Conservation (phyloP, 805 yeast species). For the Sugiyamaella americana region DNA sequence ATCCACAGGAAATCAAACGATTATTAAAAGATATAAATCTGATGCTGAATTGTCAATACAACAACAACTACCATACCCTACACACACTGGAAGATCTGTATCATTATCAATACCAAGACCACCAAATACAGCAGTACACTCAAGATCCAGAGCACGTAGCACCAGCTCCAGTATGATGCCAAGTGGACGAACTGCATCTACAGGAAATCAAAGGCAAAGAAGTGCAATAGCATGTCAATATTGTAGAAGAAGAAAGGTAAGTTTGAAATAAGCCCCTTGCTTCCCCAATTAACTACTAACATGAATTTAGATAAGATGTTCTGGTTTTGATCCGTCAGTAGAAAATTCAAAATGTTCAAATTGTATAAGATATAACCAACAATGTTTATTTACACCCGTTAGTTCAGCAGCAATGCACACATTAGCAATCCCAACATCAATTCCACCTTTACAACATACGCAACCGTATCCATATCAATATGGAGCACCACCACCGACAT, state of each 20-base stretch:
- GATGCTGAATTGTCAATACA: not conserved
- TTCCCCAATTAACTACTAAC: not conserved
- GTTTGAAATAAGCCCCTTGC: conserved; percentile 1
- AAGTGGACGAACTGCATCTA: conserved; percentile 9
- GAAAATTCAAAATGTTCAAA: conserved; percentile 28
- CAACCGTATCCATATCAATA: not conserved
- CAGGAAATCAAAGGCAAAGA: conserved; percentile 21
- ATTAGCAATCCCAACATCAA: conserved; percentile 11
- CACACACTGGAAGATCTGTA: not conserved
- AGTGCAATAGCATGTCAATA: conserved; percentile 31
- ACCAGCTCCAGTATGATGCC: conserved; percentile 18
- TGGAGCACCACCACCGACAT: not conserved
- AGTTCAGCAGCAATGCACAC: conserved; percentile 21
- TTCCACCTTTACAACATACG: not conserved
- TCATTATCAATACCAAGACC: not conserved
- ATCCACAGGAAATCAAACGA: not conserved
- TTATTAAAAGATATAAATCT: not conserved
- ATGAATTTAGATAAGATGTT: conserved; percentile 25
- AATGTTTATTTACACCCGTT: conserved; percentile 31
- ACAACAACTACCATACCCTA: no score
- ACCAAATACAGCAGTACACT: no score
- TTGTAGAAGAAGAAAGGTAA: conserved; percentile 27
- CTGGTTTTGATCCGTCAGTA: conserved; percentile 27
- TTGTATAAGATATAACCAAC: conserved; percentile 29
- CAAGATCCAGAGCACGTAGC: conserved; percentile 5